Percentiles rank a stretch among this genome's conserved stretches.
These are phyloP conservation scores for Paracamarosporium sp. DNA, from an alignment of 2,329 filamentous ascomycete species.

Conservation along the genomic window DNA sequence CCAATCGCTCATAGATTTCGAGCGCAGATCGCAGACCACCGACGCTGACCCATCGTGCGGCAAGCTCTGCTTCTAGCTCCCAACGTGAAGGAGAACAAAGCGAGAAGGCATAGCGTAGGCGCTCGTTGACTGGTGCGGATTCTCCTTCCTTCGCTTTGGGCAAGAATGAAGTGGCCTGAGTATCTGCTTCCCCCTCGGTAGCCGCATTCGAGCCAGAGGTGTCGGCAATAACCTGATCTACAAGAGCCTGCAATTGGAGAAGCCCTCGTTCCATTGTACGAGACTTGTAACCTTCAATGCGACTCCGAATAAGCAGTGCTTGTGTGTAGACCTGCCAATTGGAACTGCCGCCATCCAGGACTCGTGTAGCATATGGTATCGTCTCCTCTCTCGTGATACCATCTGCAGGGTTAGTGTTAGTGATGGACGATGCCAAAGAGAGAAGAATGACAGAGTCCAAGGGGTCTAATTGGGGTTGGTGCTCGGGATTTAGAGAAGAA, in stretches of 20 bases:
- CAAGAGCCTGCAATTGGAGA: slow-evolving; percentile 90
- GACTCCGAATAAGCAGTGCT: slow-evolving; percentile 84
- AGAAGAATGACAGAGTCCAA: slow-evolving; percentile 91
- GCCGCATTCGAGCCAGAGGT: slow-evolving; percentile 60
- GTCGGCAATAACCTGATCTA: slow-evolving; percentile 93
- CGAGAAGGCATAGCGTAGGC: slow-evolving; percentile 83
- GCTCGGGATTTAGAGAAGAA: slow-evolving; percentile 71
- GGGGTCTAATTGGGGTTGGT: slow-evolving; percentile 81
- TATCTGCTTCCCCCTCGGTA: slow-evolving; percentile 32
- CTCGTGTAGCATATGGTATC: slow-evolving; percentile 85
- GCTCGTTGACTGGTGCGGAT: slow-evolving; percentile 76
- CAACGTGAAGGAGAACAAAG: slow-evolving; percentile 85
- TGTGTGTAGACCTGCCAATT: slow-evolving; percentile 99
- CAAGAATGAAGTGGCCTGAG: slow-evolving; percentile 76
- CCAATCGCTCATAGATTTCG: slow-evolving; percentile 92
- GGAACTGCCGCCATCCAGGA: slow-evolving; percentile 84
- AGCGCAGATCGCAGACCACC: slow-evolving; percentile 89
- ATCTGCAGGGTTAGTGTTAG: slow-evolving; percentile 84
- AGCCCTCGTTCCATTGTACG: slow-evolving; percentile 89
- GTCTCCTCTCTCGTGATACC: slow-evolving; percentile 93
- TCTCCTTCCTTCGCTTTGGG: slow-evolving; percentile 77
- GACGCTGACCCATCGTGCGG: slow-evolving; percentile 87
- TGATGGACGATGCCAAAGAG: slow-evolving; percentile 80
- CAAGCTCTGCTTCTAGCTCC: slow-evolving; percentile 93
- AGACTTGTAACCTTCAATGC: slow-evolving; percentile 87